phyloP scores from a whole-genome alignment of 345 rosid species.

The Kandelia obovata region DNA sequence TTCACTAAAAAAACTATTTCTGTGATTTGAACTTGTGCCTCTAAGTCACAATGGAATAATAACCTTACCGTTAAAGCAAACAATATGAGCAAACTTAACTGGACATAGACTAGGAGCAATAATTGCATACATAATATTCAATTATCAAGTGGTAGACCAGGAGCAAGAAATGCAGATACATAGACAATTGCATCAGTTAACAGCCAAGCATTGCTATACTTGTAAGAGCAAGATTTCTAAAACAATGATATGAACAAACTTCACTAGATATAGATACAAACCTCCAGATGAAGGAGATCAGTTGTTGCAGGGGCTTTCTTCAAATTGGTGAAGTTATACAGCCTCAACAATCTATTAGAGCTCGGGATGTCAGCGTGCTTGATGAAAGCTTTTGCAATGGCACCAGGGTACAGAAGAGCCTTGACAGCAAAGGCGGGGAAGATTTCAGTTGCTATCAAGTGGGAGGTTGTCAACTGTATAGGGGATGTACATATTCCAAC shows the following conservation, averaged over 20 bases:
- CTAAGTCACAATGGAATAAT: no score
- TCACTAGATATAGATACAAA: constrained; percentile 16
- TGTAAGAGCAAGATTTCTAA: no score
- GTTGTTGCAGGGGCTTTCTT: constrained; percentile 23
- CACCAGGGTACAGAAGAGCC: constrained; percentile 75
- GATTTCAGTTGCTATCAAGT: constrained; percentile 47
- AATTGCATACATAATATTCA: no score
- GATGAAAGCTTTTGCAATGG: constrained; percentile 42
- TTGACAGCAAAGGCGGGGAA: constrained; percentile 50
- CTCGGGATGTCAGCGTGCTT: constrained; percentile 31
- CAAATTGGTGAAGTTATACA: constrained; percentile 31
- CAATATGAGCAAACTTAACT: not conserved
- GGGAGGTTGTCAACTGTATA: constrained; percentile 57
- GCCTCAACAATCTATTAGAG: constrained; percentile 33
- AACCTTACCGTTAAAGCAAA: no score
- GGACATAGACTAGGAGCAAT: not conserved
- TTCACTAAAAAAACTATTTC: no score
- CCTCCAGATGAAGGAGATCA: constrained; percentile 63
- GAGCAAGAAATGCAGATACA: no score
- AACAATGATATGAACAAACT: not conserved
- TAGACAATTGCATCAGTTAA: no score
- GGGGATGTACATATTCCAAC: constrained; percentile 66
- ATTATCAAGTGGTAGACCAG: no score
- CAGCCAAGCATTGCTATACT: no score
- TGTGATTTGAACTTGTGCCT: no score